These are phyloP conservation scores for Ceratocystis destructans DNA, from an alignment of 2,329 filamentous ascomycete species.

Conservation along the genomic window DNA sequence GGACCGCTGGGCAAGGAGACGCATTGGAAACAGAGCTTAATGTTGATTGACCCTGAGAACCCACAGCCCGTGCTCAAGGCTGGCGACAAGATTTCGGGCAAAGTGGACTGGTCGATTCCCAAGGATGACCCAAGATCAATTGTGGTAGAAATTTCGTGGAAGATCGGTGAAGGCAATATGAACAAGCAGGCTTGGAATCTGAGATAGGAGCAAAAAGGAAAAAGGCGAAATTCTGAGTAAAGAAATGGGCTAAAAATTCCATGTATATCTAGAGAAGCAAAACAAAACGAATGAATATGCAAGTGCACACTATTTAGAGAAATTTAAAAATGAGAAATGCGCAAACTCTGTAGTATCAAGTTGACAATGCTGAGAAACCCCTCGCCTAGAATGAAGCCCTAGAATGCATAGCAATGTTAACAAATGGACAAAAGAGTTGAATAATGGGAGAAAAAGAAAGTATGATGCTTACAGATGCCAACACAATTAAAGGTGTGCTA, in stretches of 20 bases:
- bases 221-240: neutral
- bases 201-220: conserved; percentile 9
- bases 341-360: conserved; percentile 61
- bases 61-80: conserved; percentile 34
- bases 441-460: conserved; percentile 15
- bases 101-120: conserved; percentile 56
- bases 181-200: conserved; percentile 39
- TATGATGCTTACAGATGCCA: conserved; percentile 47
- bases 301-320: neutral
- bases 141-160: conserved; percentile 52
- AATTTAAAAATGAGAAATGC: conserved; percentile 55
- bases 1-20: conserved; percentile 63
- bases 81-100: conserved; percentile 48
- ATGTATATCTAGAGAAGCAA: neutral
- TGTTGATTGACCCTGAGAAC: conserved; percentile 51
- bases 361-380: conserved; percentile 88
- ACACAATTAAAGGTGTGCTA: conserved; percentile 72
- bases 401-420: conserved; percentile 5
- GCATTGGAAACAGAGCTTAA: conserved; percentile 79
- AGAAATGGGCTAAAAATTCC: neutral
- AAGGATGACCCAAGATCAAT: conserved; percentile 56
- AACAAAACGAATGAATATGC: neutral
- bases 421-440: neutral
- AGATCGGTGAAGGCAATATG: conserved; percentile 30
- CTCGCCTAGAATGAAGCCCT: conserved; percentile 84